Conservation (phyloP, 129 eudicot genomes). For the Flaveria bidentis region DNA sequence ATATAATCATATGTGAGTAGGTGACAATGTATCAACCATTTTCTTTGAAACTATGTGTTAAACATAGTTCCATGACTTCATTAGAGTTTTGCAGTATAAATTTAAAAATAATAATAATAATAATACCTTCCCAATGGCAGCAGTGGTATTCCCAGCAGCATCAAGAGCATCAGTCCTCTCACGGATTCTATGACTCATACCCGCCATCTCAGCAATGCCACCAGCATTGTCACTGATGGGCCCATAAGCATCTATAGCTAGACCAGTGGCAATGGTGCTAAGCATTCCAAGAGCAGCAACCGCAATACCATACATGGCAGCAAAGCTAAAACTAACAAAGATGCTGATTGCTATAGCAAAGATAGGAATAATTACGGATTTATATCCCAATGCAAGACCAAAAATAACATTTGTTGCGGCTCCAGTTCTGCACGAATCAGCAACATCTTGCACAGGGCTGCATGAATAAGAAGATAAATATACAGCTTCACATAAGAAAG, state of each 20-base stretch:
- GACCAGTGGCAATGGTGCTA: conserved; percentile 88
- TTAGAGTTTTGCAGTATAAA: background rate
- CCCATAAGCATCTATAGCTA: conserved; percentile 93
- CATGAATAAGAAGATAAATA: background rate
- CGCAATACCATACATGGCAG: conserved; percentile 93
- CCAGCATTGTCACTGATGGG: conserved; percentile 96
- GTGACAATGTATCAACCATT: background rate
- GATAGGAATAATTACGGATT: conserved; percentile 82
- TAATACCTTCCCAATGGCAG: conserved; percentile 87
- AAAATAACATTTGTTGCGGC: conserved; percentile 93
- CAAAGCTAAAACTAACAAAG: conserved; percentile 78
- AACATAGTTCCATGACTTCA: background rate
- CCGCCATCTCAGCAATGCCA: conserved; percentile 97
- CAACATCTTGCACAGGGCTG: conserved; percentile 97
- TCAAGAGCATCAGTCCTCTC: conserved; percentile 93
- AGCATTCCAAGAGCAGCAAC: conserved; percentile 94
- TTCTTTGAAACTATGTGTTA: background rate
- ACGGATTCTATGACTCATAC: conserved; percentile 87
- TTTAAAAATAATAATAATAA: background rate
- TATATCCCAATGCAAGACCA: conserved; percentile 93
- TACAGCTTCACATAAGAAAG: background rate
- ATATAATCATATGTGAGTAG: background rate
- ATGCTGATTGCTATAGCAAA: conserved; percentile 84
- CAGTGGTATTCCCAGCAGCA: conserved; percentile 96
- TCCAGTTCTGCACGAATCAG: conserved; percentile 93